A percentile compares a stretch with the other conserved stretches of the same genome.
phyloP scores from a whole-genome alignment of 2,329 filamentous ascomycete species.

The Aspergillus alliaceus region DNA sequence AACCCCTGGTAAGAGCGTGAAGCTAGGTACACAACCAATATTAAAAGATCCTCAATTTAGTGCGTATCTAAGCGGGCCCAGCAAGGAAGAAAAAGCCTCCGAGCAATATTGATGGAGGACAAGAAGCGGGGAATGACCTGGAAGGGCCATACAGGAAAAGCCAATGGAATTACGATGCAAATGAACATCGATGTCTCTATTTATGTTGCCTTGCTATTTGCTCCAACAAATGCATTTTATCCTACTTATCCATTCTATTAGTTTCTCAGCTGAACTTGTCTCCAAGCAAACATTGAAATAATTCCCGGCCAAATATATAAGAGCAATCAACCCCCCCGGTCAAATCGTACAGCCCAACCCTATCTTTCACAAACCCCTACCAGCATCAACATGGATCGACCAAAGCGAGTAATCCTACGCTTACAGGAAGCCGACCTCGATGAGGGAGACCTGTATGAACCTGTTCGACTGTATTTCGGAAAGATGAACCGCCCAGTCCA shows the following conservation, averaged over 20 bases:
- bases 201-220: not conserved
- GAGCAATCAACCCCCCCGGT: not conserved
- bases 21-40: not conserved
- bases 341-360: not conserved
- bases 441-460: not conserved
- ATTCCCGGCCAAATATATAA: not conserved
- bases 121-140: not conserved
- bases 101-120: not conserved
- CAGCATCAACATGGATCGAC: not conserved
- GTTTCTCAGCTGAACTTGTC: not conserved
- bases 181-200: not conserved
- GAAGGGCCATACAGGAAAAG: not conserved
- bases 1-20: not conserved
- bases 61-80: not conserved
- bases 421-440: not conserved
- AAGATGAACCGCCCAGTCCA: not conserved
- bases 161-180: not conserved
- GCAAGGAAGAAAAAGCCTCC: too few relatives aligned
- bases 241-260: not conserved
- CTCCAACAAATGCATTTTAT: not conserved
- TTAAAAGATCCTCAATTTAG: not conserved
- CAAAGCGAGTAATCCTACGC: conserved; percentile 1
- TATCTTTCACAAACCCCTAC: not conserved
- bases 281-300: not conserved
- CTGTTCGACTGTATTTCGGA: not conserved